Conservation (phyloP, 192 early-diverging fungal genomes). For the Backusella macrospora region DNA sequence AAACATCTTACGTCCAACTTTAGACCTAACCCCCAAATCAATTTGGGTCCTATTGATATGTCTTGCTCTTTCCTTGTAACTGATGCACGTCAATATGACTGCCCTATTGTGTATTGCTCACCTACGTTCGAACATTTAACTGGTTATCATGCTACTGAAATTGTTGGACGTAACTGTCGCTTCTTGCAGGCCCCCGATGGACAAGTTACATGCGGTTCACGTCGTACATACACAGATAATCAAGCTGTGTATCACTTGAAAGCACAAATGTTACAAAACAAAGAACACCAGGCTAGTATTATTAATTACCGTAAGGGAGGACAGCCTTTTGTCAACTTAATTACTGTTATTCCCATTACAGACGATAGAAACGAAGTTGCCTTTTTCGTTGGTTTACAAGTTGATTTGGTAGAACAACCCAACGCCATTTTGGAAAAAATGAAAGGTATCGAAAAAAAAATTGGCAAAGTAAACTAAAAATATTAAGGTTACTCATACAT, state of each 20-base stretch:
- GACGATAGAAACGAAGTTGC: slow-evolving; percentile 47
- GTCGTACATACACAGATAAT: slow-evolving; percentile 56
- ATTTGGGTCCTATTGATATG: slow-evolving; percentile 62
- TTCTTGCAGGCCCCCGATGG: slow-evolving; percentile 51
- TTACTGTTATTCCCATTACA: slow-evolving; percentile 62
- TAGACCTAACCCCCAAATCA: slow-evolving; percentile 60
- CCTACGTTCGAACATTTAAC: slow-evolving; percentile 63
- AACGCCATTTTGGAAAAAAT: slow-evolving; percentile 66
- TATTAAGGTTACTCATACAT: background rate
- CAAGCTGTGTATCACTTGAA: slow-evolving; percentile 52
- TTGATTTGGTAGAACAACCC: slow-evolving; percentile 70
- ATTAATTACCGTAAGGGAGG: slow-evolving; percentile 69
- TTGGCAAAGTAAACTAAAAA: background rate
- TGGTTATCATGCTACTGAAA: slow-evolving; percentile 42
- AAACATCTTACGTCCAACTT: background rate
- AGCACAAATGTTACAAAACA: slow-evolving; percentile 41
- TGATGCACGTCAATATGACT: slow-evolving; percentile 49
- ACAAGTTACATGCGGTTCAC: slow-evolving; percentile 47
- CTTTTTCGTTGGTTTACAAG: slow-evolving; percentile 63
- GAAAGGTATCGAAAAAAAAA: slow-evolving; percentile 37
- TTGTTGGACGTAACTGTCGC: slow-evolving; percentile 49
- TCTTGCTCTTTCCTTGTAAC: slow-evolving; percentile 52
- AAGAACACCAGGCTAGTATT: slow-evolving; percentile 61
- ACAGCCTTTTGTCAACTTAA: slow-evolving; percentile 67
- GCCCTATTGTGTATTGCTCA: slow-evolving; percentile 62